phyloP scores from a whole-genome alignment of 768 basidiomycete species.

The Pisolithus albus region DNA sequence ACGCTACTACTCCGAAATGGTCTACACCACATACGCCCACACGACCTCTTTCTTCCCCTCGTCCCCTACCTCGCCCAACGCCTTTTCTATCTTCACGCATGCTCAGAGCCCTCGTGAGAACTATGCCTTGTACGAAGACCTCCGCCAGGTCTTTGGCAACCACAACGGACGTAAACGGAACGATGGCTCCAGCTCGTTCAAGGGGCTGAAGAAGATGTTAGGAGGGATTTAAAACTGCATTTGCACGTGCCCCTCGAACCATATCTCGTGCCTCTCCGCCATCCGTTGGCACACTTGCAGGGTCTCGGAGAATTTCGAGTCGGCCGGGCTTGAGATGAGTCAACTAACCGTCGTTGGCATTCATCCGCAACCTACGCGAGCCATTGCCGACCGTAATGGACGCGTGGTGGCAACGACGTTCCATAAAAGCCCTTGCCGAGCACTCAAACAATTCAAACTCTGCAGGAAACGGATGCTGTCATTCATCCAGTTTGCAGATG shows the following conservation, averaged over 20 bases:
- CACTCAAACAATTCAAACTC: too few species aligned
- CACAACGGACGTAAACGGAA: constrained; percentile 9
- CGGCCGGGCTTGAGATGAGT: too few species aligned
- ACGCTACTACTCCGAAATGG: constrained; percentile 15
- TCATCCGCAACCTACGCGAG: too few species aligned
- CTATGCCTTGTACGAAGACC: constrained; percentile 33
- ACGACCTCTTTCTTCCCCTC: constrained; percentile 20
- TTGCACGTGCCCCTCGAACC: not conserved
- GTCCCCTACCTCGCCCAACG: constrained; percentile 23
- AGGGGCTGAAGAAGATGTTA: constrained; percentile 9
- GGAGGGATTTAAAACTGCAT: not conserved
- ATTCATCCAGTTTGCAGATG: too few species aligned
- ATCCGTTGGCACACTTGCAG: not conserved
- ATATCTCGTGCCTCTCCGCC: not conserved
- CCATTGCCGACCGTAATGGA: too few species aligned
- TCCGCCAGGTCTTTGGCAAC: constrained; percentile 23
- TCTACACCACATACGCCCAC: constrained; percentile 22
- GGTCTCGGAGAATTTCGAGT: not conserved
- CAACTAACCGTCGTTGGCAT: too few species aligned
- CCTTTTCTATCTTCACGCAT: constrained; percentile 32
- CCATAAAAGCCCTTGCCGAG: too few species aligned
- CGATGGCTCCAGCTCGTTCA: constrained; percentile 3
- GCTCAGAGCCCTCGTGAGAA: constrained; percentile 34
- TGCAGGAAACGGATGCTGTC: too few species aligned
- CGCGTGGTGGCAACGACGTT: too few species aligned